Evolutionary conservation across 169 alveolate genomes (phyloP).

Genomic region (Babesia sp.): DNA sequence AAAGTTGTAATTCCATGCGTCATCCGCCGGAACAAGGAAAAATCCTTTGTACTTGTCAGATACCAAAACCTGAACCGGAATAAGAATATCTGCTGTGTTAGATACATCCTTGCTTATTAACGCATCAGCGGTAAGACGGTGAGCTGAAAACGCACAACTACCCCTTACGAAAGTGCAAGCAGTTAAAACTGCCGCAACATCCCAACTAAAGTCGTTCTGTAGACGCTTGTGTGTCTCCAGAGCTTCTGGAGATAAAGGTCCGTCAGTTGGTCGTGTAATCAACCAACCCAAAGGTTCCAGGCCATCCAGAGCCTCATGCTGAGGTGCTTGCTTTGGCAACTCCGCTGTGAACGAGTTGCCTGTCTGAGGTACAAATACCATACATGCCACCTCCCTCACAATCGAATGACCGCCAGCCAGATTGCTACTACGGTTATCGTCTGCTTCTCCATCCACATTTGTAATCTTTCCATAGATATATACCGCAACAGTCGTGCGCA

Average conservation of each 20-base stretch:
- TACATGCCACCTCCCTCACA: slow-evolving; percentile 89
- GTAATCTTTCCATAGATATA: slow-evolving; percentile 91
- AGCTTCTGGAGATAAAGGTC: slow-evolving; percentile 82
- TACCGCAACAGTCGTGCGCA: slow-evolving; percentile 97
- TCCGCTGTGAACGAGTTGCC: slow-evolving; percentile 93
- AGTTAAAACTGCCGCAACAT: slow-evolving; percentile 30
- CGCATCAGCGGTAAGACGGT: slow-evolving; percentile 86
- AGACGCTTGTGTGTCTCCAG: slow-evolving; percentile 67
- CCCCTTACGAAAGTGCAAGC: slow-evolving; percentile 97
- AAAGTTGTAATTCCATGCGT: slow-evolving; percentile 98
- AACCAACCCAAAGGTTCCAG: slow-evolving; percentile 98
- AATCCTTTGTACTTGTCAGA: slow-evolving; percentile 97
- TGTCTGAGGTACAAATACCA: slow-evolving; percentile 97
- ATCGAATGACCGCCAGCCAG: slow-evolving; percentile 62
- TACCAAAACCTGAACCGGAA: slow-evolving; percentile 92
- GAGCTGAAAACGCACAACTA: slow-evolving; percentile 94
- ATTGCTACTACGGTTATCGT: not conserved
- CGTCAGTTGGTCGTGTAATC: slow-evolving; percentile 94
- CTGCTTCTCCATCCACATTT: not conserved
- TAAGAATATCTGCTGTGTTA: slow-evolving; percentile 68
- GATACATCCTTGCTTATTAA: slow-evolving; percentile 57
- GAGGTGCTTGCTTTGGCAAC: slow-evolving; percentile 91
- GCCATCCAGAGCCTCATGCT: slow-evolving; percentile 88
- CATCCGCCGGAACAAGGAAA: slow-evolving; percentile 98
- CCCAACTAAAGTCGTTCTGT: slow-evolving; percentile 68